Conservation (phyloP, 495 filamentous ascomycete species). For the Penicillium samsonianum region DNA sequence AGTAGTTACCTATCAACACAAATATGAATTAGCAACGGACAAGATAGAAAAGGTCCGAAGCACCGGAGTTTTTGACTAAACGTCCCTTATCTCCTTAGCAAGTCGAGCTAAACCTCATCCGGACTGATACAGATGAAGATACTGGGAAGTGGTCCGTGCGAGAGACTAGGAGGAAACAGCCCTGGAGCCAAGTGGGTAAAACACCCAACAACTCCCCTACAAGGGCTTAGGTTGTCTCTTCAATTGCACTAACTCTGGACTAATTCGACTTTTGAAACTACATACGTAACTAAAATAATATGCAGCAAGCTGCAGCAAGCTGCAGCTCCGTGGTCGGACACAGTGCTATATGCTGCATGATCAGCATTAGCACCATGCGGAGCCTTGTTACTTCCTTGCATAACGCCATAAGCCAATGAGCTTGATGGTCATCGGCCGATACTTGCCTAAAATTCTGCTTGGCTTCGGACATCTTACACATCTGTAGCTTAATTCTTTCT, state of each 20-base stretch:
- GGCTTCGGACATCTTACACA: neutral
- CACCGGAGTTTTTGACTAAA: conserved; percentile 11
- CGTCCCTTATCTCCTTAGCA: conserved; percentile 5
- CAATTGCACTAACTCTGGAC: neutral
- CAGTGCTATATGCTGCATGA: neutral
- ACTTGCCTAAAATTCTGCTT: neutral
- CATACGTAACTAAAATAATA: neutral
- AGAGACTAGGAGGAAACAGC: neutral
- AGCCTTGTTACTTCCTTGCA: conserved; percentile 2
- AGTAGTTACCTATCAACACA: neutral
- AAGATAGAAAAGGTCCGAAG: conserved; percentile 1
- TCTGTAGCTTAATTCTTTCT: neutral
- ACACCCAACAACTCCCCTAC: neutral
- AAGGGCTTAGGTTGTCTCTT: neutral
- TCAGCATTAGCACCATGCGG: conserved; percentile 3
- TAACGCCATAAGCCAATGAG: conserved; percentile 3
- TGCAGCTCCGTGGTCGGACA: neutral
- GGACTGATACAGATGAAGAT: conserved; percentile 1
- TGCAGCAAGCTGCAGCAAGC: neutral
- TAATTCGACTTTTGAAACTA: neutral
- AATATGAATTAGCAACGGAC: conserved; percentile 4
- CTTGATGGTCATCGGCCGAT: neutral
- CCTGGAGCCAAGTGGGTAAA: neutral
- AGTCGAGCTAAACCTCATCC: conserved; percentile 4
- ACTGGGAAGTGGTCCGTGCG: neutral